phyloP scores from a whole-genome alignment of 2,329 filamentous ascomycete genomes.

The Fusarium bulbicola region DNA sequence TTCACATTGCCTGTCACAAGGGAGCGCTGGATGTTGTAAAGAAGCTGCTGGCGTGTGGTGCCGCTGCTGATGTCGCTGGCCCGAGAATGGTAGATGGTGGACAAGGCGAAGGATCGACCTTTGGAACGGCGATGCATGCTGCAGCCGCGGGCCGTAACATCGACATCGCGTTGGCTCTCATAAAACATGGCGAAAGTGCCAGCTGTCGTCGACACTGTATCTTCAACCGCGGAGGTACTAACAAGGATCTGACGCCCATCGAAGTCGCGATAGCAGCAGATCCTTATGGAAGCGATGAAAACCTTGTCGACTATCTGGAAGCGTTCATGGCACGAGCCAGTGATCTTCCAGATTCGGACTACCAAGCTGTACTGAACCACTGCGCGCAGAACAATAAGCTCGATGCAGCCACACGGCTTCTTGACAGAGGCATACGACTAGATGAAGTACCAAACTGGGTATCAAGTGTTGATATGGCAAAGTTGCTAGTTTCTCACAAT shows the following conservation, averaged over 20 bases:
- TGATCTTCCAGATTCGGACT: neutral
- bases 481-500: neutral
- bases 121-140: constrained; percentile 17
- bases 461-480: neutral
- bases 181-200: neutral
- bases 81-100: constrained; percentile 4
- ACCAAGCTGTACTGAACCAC: neutral
- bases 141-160: neutral
- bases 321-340: neutral
- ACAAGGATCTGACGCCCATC: neutral
- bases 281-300: neutral
- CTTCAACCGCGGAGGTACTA: fast-evolving
- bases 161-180: neutral
- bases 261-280: neutral
- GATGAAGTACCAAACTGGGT: neutral
- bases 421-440: neutral
- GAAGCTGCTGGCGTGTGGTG: neutral
- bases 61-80: neutral
- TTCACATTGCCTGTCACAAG: constrained; percentile 6
- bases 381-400: neutral
- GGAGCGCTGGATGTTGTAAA: neutral
- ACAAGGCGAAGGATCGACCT: neutral
- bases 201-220: neutral
- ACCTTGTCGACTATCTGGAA: neutral
- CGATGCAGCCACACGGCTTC: neutral